These are phyloP conservation scores for Aspergillus novoparasiticus DNA, from an alignment of 2,329 filamentous ascomycete species.

Conservation along the genomic window DNA sequence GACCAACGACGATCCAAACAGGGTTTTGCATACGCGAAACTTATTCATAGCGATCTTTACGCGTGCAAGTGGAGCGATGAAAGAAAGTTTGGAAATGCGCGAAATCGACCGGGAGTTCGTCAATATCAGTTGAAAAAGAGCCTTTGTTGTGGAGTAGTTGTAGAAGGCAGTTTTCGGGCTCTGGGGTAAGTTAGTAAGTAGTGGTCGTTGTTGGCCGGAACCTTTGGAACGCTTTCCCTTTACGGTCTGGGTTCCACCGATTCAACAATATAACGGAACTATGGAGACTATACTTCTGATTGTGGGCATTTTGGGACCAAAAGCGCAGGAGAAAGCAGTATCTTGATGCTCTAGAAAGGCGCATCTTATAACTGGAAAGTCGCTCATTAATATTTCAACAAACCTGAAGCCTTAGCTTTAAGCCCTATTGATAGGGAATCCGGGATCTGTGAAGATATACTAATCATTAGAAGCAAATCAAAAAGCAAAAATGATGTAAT, in stretches of 20 bases:
- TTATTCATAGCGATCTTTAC: slow-evolving; percentile 29
- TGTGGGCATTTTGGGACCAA: background rate
- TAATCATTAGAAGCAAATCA: background rate
- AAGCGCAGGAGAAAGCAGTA: background rate
- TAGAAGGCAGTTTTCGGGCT: background rate
- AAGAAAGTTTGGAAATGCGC: background rate
- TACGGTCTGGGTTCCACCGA: background rate
- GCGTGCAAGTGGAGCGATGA: background rate
- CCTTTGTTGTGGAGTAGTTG: background rate
- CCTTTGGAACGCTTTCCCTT: background rate
- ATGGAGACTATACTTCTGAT: background rate
- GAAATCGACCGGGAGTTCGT: background rate
- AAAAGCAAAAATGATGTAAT: too few species aligned
- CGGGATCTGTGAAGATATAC: background rate
- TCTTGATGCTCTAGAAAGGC: background rate
- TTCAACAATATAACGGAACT: background rate
- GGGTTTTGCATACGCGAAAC: slow-evolving; percentile 33
- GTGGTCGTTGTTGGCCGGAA: background rate
- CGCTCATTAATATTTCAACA: background rate
- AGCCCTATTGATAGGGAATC: background rate
- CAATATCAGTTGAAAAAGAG: background rate
- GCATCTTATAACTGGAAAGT: background rate
- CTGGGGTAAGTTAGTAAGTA: background rate
- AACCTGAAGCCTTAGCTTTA: background rate
- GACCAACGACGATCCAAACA: background rate